phyloP scores from a whole-genome alignment of 2,329 filamentous ascomycete genomes.

The Colletotrichum sp. region DNA sequence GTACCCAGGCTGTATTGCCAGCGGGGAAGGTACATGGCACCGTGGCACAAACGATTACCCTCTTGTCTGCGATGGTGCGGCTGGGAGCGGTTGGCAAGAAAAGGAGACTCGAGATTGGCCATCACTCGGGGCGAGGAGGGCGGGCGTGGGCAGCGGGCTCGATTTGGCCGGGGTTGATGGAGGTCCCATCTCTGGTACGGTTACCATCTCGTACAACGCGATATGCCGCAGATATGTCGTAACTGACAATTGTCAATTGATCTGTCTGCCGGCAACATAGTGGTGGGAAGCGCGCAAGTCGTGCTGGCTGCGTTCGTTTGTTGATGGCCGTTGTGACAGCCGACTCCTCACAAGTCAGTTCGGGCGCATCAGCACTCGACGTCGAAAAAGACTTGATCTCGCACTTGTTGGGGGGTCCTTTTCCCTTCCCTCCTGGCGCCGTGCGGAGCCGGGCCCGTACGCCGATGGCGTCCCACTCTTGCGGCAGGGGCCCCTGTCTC shows the following conservation, averaged over 20 bases:
- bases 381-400: slow-evolving; percentile 17
- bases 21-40: not conserved
- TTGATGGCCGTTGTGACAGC: not conserved
- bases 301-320: not conserved
- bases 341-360: not conserved
- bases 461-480: not conserved
- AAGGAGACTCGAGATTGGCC: not conserved
- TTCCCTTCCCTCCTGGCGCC: not conserved
- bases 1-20: not conserved
- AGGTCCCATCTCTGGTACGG: not conserved
- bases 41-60: not conserved
- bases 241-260: not conserved
- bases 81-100: not conserved
- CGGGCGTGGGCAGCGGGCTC: not conserved
- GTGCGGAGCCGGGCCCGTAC: not conserved
- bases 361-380: not conserved
- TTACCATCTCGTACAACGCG: slow-evolving; percentile 9
- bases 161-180: not conserved
- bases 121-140: not conserved
- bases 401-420: not conserved
- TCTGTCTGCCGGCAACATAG: not conserved
- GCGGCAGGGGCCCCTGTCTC: not conserved
- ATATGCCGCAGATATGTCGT: not conserved
- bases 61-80: not conserved
- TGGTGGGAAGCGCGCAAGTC: not conserved